Evolutionary conservation across 768 basidiomycete species (phyloP), one percentile per base, ranked within the genome.

Genomic region (Podaxis sp.): DNA sequence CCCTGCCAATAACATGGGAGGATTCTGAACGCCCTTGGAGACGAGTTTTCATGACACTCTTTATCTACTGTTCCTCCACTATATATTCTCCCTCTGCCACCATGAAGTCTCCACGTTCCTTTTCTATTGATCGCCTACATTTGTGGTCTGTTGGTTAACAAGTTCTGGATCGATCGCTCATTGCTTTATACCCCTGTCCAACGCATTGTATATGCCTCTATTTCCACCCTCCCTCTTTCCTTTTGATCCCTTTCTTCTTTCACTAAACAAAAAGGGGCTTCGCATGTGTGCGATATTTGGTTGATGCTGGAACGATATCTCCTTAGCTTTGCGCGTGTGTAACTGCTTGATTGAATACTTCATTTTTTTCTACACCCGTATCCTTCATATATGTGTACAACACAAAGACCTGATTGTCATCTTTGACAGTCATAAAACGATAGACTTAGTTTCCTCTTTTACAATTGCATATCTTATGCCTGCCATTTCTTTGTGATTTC

Each of bases 1-100:
- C 33, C 68, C 85, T 66, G 70, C 75, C 40, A 88, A 63, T 57
- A 63, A 89, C 75, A 89, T 92, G 87, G 90, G 91, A 70, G 72
- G 88, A 57, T 93, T 87, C 83, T 87, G 87, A 73, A 65, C 48
- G 57, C 36, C 53, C 55, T 52, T 63, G 64, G 73, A 68, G 68
- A 81, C 73, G 80, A 80, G 72, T 66, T 66, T 67, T 80, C 72
- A 85, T 68, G 84, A 84, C 76, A 69, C 77, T 70, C 65, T 72
- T 73, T 69, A 67, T 67, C 71, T 67, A 59, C 56, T 24, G 53
- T 26, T 38, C 44, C 58, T 61, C 66, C 66, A 69, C 67, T 71
- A 64, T 69, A 63, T 63, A 66, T 66, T 65, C 59, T 66, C 65
- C 70, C 65, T 64, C 19, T 57, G 24, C 28, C 40, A 42, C 26